Evolutionary conservation across 768 basidiomycete species (phyloP).

Genomic region (Panaeolus papilionaceus): DNA sequence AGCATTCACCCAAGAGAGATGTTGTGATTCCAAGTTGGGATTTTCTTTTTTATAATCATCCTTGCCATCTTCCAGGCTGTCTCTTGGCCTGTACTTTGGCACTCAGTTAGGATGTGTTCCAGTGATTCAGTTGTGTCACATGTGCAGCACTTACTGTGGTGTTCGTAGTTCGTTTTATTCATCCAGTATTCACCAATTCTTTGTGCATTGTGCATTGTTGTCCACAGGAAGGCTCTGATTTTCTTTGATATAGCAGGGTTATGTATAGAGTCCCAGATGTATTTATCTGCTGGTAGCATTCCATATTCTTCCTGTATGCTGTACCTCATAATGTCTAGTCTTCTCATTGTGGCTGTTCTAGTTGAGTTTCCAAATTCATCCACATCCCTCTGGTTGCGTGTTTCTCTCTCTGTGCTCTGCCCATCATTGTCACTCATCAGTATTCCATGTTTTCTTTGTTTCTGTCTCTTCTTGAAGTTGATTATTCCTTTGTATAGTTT

Average conservation of each 20-base stretch:
- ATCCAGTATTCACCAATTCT: conserved; percentile 34
- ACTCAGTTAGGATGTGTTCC: conserved; percentile 29
- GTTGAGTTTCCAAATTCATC: neutral
- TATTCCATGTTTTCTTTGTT: neutral
- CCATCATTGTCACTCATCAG: neutral
- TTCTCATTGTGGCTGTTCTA: neutral
- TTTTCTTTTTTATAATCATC: neutral
- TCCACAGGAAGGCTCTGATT: conserved; percentile 26
- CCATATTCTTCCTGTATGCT: neutral
- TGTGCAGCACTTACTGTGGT: conserved; percentile 20
- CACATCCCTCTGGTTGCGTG: too few species aligned
- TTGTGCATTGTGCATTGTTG: conserved; percentile 29
- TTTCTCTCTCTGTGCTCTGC: too few species aligned
- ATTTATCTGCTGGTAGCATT: neutral
- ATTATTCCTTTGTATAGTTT: neutral
- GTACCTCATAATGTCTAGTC: neutral
- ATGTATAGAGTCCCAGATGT: conserved; percentile 21
- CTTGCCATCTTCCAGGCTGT: conserved; percentile 12
- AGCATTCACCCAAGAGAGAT: conserved; percentile 9
- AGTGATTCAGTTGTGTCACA: conserved; percentile 32
- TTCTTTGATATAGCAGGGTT: conserved; percentile 15
- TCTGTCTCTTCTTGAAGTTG: neutral
- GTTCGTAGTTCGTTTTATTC: conserved; percentile 22
- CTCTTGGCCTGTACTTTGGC: conserved; percentile 24
- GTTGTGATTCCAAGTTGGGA: neutral